A percentile compares a stretch with the other conserved stretches of the same genome.
Evolutionary conservation across 225 moss, liverwort and hornwort genomes (phyloP).

Genomic region (Anthoceros angustus): DNA sequence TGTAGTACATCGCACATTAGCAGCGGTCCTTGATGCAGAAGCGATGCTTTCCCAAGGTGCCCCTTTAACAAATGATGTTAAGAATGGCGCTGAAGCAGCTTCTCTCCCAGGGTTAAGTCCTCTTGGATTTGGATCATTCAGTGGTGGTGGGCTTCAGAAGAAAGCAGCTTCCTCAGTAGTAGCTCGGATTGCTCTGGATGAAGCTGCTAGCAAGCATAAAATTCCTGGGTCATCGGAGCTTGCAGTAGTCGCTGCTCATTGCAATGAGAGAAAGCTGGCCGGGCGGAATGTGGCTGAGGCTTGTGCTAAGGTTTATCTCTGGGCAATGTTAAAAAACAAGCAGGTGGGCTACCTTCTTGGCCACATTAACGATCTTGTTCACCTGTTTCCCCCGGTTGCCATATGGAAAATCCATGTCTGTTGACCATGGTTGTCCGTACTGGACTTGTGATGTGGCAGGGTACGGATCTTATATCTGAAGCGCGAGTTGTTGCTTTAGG

Average conservation of each 20-base stretch:
- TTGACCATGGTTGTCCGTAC: neutral
- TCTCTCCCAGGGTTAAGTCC: conserved; percentile 7
- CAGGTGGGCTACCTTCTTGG: conserved; percentile 18
- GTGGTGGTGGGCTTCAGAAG: conserved; percentile 36
- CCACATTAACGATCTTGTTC: too few relatives aligned
- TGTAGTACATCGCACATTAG: conserved; percentile 78
- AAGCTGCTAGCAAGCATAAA: conserved; percentile 42
- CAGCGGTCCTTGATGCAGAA: conserved; percentile 87
- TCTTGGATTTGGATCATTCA: conserved; percentile 34
- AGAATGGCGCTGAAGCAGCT: conserved; percentile 18
- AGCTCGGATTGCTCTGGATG: conserved; percentile 40
- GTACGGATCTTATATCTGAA: conserved; percentile 42
- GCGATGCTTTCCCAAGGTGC: conserved; percentile 26
- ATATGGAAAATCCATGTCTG: neutral
- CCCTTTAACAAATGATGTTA: conserved; percentile 16
- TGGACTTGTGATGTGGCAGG: conserved; percentile 25
- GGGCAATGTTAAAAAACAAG: conserved; percentile 85
- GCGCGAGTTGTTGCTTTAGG: conserved; percentile 86
- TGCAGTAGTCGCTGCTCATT: conserved; percentile 59
- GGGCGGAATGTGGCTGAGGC: conserved; percentile 88
- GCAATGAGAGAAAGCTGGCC: conserved; percentile 90
- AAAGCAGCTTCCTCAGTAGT: conserved; percentile 17
- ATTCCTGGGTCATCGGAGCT: conserved; percentile 59
- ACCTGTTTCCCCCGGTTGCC: neutral
- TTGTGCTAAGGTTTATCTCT: conserved; percentile 78